A percentile compares a stretch with the other conserved stretches of the same genome.
These are phyloP conservation scores for Jaapia argillacea DNA, from an alignment of 768 basidiomycete genomes.

Conservation along the genomic window DNA sequence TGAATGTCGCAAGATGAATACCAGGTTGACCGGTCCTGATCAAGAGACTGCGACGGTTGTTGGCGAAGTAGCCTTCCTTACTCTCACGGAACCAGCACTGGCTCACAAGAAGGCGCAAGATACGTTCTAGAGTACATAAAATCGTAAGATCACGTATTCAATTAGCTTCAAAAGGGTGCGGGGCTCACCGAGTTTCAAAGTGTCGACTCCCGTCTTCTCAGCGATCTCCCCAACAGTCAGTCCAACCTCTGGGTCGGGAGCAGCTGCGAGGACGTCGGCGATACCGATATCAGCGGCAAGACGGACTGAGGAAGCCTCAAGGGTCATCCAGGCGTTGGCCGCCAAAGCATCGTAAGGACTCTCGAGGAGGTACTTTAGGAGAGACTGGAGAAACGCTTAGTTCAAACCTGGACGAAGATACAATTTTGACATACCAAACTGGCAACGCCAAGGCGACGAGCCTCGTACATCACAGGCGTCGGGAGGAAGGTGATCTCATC, in stretches of 20 bases:
- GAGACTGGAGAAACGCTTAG: too few relatives aligned
- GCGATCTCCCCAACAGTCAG: conserved; percentile 24
- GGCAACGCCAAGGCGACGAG: too few relatives aligned
- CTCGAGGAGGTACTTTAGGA: conserved; percentile 26
- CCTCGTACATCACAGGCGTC: too few relatives aligned
- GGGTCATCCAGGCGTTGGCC: conserved; percentile 24
- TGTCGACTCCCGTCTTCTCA: conserved; percentile 23
- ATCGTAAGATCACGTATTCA: not conserved
- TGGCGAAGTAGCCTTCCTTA: conserved; percentile 26
- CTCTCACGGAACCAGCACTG: conserved; percentile 29
- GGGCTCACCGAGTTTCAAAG: conserved; percentile 22
- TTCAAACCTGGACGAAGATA: too few relatives aligned
- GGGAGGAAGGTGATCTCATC: too few relatives aligned
- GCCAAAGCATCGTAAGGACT: conserved; percentile 27
- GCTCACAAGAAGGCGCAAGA: conserved; percentile 24
- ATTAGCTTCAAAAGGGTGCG: not conserved
- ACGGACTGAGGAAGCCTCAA: conserved; percentile 24
- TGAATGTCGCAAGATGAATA: conserved; percentile 3
- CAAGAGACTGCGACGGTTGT: conserved; percentile 25
- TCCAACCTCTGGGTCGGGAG: conserved; percentile 22
- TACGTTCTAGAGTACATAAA: conserved; percentile 18
- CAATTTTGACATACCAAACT: too few relatives aligned
- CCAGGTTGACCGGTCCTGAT: conserved; percentile 15
- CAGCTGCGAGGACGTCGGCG: conserved; percentile 19
- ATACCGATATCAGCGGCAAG: conserved; percentile 26